Percentiles rank a stretch among this genome's conserved stretches.
These are phyloP conservation scores for Colletotrichum musae DNA, from an alignment of 2,329 filamentous ascomycete species.

Conservation along the genomic window DNA sequence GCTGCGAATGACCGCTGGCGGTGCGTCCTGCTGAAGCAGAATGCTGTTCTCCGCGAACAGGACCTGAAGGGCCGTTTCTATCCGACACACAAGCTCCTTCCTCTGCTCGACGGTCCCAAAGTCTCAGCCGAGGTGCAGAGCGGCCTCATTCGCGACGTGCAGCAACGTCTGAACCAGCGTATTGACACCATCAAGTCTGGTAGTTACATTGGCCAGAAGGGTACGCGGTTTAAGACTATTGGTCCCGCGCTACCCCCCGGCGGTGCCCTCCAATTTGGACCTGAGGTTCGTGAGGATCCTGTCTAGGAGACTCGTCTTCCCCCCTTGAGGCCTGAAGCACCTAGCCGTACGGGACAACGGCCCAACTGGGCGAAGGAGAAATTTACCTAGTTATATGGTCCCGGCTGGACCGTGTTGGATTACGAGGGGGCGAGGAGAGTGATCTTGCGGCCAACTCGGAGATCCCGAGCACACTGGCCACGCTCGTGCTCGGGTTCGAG, in stretches of 20 bases:
- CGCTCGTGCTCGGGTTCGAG: no score
- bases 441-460: no score
- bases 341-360: no score
- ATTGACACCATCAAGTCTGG: slow-evolving; percentile 57
- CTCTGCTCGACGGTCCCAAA: slow-evolving; percentile 55
- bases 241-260: slow-evolving; percentile 58
- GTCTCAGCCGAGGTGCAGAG: slow-evolving; percentile 56
- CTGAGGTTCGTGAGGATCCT: slow-evolving; percentile 54
- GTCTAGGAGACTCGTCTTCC: background rate
- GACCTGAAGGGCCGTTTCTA: slow-evolving; percentile 71
- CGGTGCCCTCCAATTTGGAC: slow-evolving; percentile 46
- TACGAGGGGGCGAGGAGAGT: no score
- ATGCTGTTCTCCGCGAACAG: slow-evolving; percentile 62
- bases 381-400: no score
- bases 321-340: background rate
- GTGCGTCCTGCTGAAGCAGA: slow-evolving; percentile 60
- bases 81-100: slow-evolving; percentile 67
- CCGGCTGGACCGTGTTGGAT: no score
- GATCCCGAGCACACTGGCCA: no score
- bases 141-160: slow-evolving; percentile 59
- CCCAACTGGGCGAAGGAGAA: background rate
- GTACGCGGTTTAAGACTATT: slow-evolving; percentile 59
- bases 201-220: slow-evolving; percentile 57
- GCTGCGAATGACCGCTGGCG: slow-evolving; percentile 52
- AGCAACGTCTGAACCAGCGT: slow-evolving; percentile 68